Evolutionary conservation across 768 basidiomycete species (phyloP).

Genomic region (Naganishia kalamii): DNA sequence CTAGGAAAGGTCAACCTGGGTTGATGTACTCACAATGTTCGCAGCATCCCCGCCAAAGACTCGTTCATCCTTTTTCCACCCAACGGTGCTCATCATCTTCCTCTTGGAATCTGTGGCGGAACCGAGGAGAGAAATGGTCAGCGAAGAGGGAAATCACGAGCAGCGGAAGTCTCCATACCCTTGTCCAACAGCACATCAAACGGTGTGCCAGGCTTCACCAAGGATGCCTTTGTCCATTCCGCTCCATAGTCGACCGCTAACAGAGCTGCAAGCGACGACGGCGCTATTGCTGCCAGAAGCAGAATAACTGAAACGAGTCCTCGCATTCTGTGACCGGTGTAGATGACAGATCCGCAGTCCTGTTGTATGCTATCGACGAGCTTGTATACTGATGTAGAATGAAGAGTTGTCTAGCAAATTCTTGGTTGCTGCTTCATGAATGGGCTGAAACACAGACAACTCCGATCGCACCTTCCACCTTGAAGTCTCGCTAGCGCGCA

Average conservation of each 20-base stretch:
- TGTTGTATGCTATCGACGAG: not conserved
- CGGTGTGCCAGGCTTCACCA: slow-evolving; percentile 87
- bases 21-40: slow-evolving; percentile 61
- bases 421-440: not conserved
- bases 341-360: not conserved
- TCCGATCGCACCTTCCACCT: slow-evolving; percentile 18
- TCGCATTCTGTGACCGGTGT: slow-evolving; percentile 16
- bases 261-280: slow-evolving; percentile 54
- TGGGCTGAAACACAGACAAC: not conserved
- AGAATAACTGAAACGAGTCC: slow-evolving; percentile 24
- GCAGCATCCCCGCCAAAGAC: slow-evolving; percentile 84
- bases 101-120: slow-evolving; percentile 68
- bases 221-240: slow-evolving; percentile 92
- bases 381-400: not conserved
- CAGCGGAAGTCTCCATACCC: slow-evolving; percentile 17
- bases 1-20: not conserved
- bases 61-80: slow-evolving; percentile 80
- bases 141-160: not conserved
- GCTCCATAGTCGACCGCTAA: slow-evolving; percentile 97
- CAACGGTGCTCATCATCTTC: slow-evolving; percentile 82
- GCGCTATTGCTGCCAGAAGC: slow-evolving; percentile 45
- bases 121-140: not conserved
- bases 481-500: slow-evolving; percentile 9
- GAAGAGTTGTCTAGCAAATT: not conserved
- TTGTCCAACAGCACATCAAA: slow-evolving; percentile 95